Evolutionary conservation across 148 eudicot genomes (phyloP).

Genomic region (Euryodendron excelsum): DNA sequence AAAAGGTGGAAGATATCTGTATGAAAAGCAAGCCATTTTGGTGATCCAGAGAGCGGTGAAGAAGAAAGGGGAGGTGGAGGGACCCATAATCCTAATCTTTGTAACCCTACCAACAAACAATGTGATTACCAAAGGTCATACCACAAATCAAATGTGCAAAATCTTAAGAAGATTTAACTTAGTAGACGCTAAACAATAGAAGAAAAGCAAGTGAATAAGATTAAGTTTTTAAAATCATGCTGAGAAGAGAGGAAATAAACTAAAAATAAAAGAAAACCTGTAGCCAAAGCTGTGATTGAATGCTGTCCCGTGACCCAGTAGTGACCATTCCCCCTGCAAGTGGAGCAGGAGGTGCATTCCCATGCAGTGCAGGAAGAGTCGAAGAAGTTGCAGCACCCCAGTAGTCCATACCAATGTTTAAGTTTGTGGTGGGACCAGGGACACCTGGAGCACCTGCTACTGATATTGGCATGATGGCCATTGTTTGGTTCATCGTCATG

Average conservation of each 20-base stretch:
- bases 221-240: neutral
- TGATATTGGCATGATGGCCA: conserved; percentile 65
- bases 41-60: neutral
- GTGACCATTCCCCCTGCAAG: conserved; percentile 69
- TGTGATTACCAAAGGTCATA: neutral
- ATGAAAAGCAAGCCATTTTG: neutral
- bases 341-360: conserved; percentile 64
- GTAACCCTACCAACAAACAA: neutral
- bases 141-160: neutral
- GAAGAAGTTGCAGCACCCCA: conserved; percentile 73
- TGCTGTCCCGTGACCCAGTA: conserved; percentile 74
- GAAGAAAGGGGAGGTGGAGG: neutral
- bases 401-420: conserved; percentile 97
- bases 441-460: conserved; percentile 56
- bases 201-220: neutral
- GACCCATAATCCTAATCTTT: neutral
- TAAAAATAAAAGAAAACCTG: conserved; percentile 42
- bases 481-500: conserved; percentile 55
- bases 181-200: neutral
- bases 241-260: neutral
- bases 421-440: conserved; percentile 84
- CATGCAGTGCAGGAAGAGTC: conserved; percentile 60
- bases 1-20: neutral
- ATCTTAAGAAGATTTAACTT: neutral
- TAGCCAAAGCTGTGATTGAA: conserved; percentile 83